Percentiles rank a stretch among this genome's conserved stretches.
phyloP scores from a whole-genome alignment of 2,329 filamentous ascomycete genomes.

The Ophiostoma populinum region DNA sequence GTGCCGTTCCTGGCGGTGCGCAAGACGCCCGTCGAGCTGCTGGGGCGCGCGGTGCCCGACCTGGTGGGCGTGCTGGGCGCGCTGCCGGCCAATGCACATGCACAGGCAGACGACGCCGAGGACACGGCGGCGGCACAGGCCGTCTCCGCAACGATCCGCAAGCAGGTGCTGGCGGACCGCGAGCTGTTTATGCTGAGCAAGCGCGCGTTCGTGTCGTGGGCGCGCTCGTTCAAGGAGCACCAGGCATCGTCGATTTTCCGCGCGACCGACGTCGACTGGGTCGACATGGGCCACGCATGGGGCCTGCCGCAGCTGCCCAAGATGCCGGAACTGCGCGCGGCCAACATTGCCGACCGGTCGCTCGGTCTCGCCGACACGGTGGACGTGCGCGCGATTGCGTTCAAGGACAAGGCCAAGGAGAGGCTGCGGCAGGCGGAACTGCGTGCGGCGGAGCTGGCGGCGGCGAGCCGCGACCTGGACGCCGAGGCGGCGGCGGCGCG shows the following conservation, averaged over 20 bases:
- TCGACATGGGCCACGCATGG: conserved; percentile 65
- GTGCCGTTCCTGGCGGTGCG: conserved; percentile 71
- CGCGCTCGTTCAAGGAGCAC: conserved; percentile 81
- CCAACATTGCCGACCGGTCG: conserved; percentile 50
- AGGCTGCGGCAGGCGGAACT: conserved; percentile 42
- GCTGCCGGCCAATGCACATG: neutral
- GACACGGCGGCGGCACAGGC: conserved; percentile 31
- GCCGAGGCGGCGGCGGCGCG: conserved; percentile 22
- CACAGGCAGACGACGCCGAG: conserved; percentile 5
- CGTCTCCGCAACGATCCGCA: conserved; percentile 14
- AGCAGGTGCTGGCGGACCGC: conserved; percentile 34
- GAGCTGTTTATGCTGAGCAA: conserved; percentile 75
- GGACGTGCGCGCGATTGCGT: conserved; percentile 51
- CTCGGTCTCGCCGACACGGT: conserved; percentile 43
- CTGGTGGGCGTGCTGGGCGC: conserved; percentile 28
- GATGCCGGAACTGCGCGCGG: conserved; percentile 72
- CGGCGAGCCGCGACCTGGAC: conserved; percentile 19
- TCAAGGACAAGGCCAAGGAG: conserved; percentile 57
- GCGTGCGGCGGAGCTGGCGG: conserved; percentile 23
- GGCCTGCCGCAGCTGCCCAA: conserved; percentile 72
- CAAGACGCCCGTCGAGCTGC: conserved; percentile 60
- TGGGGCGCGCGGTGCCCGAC: conserved; percentile 36
- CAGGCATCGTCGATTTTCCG: conserved; percentile 84
- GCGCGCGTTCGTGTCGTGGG: conserved; percentile 83
- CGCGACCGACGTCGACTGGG: conserved; percentile 67